Base-by-base conservation (phyloP, 768 basidiomycete genomes). In the Phanerodontia chrysosporium region DNA sequence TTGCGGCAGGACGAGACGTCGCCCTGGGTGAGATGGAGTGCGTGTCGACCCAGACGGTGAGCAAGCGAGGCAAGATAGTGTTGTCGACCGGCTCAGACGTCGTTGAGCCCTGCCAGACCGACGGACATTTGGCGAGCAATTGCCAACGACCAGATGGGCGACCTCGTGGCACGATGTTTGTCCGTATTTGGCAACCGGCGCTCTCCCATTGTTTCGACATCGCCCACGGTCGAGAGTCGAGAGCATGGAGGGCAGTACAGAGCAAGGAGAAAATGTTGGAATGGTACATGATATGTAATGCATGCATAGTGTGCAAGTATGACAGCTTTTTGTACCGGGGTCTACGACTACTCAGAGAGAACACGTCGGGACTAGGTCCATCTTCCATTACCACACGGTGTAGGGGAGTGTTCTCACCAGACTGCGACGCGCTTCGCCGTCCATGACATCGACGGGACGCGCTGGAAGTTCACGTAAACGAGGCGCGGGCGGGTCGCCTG, bases 1-100 rank as follows among this genome's bases (percentile, higher is more conserved):
- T 29, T 46, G 51, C 46, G 48, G 46, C 5, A 48, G 53, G 36
- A 56, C 46, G 62, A 60, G 57, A 64, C 57, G 64, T 62, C 64
- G 55, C 27, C 39, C 48, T n/a, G 58, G 35, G 32, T 49, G 8
- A 52, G 54, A n/a, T 55, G n/a, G 49, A 8, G 27, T 51, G 51
- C 39, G 39, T 27, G 32, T 49, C 27, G 32, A 35, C 35, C 39
- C 46, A 24, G 59, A 60, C 42, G 28, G 35, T 29, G 49, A 21
- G 49, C 42, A 45, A 52, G 49, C 27, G 22, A 44, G n/a, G 25
- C 18, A 55, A 36, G 16, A 25, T n/a, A 16, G 21, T 49, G 59
- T 27, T 44, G 44, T 45, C 49, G 53, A 46, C 46, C 21, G 59
- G 53, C 48, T 60, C 59, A 55, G 49, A n/a, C 22, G 30, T 9